Evolutionary conservation across 2,329 filamentous ascomycete species (phyloP), one percentile per base, ranked within the genome.

Genomic region (Claviceps quebecensis): DNA sequence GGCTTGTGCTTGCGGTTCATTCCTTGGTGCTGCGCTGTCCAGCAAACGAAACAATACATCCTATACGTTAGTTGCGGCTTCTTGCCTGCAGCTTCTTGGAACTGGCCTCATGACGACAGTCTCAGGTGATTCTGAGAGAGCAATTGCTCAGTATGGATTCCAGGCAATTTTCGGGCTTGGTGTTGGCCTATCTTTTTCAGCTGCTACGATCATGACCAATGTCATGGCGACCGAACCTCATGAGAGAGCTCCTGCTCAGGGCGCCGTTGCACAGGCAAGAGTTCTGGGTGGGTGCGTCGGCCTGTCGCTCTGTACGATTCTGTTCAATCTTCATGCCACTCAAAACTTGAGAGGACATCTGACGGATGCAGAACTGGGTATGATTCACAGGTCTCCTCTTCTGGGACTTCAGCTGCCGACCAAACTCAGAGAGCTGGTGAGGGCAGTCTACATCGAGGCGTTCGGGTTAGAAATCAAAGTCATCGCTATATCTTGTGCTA

Each of bases 211-310:
- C 52, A 73, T 80, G 58, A 77, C 76, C 2, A 75, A 74, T 45
- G 68, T 80, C 14, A 70, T 79, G 46, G 65, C 68, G 3, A 70
- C 74, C 0, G 64, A 70, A 17, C 62, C 65, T 7, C 67, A 67
- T 52, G 73, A 78, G 50, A 67, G 78, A 48, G 78, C 79, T 0
- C 74, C 77, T 2, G 77, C 76, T 0, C 77, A 82, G 56, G 80
- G 78, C 0, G 73, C 77, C 4, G 69, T 81, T 9, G 76, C 79
- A 1, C 79, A 83, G 61, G 72, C 75, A 1, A 72, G 80, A 14
- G 75, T 82, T 0, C 64, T 83, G 2, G 80, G 80, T 1, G 79
- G 80, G 2, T 75, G 75, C 39, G 68, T 82, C 29, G 80, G 79
- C 1, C 68, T 83, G 44, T 74, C 78, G 0, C 61, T 75, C 23